Conservation (phyloP, 805 yeast species). For the Sungouiella thailandica region DNA sequence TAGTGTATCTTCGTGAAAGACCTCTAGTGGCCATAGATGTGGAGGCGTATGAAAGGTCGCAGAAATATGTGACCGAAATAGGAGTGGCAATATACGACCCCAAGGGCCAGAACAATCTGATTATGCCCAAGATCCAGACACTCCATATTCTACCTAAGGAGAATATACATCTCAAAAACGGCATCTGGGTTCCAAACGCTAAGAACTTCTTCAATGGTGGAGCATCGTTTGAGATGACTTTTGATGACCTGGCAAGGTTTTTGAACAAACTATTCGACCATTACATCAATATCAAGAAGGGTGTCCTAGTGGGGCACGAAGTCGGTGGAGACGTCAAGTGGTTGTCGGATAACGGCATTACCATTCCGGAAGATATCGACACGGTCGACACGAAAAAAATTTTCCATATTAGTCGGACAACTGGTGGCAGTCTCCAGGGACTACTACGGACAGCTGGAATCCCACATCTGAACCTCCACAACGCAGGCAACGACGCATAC, state of each 20-base stretch:
- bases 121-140: constrained; percentile 14
- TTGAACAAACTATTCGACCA: constrained; percentile 10
- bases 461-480: constrained; percentile 23
- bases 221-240: constrained; percentile 13
- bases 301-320: constrained; percentile 17
- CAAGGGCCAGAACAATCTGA: constrained; percentile 9
- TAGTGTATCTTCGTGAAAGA: constrained; percentile 16
- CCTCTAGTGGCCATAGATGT: constrained; percentile 24
- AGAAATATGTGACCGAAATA: constrained; percentile 18
- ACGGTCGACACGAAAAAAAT: constrained; percentile 19
- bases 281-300: constrained; percentile 13
- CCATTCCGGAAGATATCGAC: constrained; percentile 2
- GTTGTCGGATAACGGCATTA: constrained; percentile 11
- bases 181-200: constrained; percentile 19
- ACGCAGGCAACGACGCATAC: constrained; percentile 28
- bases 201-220: constrained; percentile 20
- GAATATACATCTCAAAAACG: constrained; percentile 12
- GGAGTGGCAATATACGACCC: constrained; percentile 24
- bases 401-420: constrained; percentile 10
- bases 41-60: constrained; percentile 21
- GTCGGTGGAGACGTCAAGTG: constrained; percentile 14
- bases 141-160: constrained; percentile 20
- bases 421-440: constrained; percentile 19
- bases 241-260: constrained; percentile 7
- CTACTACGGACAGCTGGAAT: constrained; percentile 16